These are phyloP conservation scores for Tulasnella sp. DNA, from an alignment of 768 basidiomycete genomes.

Conservation along the genomic window DNA sequence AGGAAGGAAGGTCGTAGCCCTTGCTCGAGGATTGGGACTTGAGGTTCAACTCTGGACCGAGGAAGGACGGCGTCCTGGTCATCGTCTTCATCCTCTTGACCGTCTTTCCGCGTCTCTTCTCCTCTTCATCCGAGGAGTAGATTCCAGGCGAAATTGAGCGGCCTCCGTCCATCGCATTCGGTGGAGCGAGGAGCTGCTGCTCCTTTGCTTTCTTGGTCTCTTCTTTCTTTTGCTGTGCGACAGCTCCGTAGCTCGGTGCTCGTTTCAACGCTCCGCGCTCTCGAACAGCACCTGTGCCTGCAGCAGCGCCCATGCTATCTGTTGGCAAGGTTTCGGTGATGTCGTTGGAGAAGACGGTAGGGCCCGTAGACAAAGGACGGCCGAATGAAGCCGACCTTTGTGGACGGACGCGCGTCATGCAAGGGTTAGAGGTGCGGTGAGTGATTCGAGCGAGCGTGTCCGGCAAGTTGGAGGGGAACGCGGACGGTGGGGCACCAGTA, in stretches of 20 bases:
- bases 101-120: slow-evolving; percentile 13
- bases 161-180: background rate
- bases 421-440: slow-evolving; percentile 16
- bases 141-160: slow-evolving; percentile 8
- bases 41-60: slow-evolving; percentile 5
- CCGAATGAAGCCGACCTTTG: slow-evolving; percentile 8
- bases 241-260: slow-evolving; percentile 17
- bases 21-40: background rate
- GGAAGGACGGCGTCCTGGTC: background rate
- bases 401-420: background rate
- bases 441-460: background rate
- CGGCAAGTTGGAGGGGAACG: background rate
- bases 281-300: background rate
- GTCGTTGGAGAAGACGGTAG: slow-evolving; percentile 8
- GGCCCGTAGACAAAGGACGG: slow-evolving; percentile 6
- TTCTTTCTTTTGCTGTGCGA: slow-evolving; percentile 11
- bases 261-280: background rate
- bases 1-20: background rate
- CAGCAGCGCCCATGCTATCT: slow-evolving; percentile 15
- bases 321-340: background rate
- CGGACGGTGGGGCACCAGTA: background rate
- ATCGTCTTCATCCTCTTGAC: slow-evolving; percentile 9
- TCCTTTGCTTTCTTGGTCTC: background rate
- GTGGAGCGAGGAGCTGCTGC: background rate
- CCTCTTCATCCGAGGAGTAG: slow-evolving; percentile 17